Conservation (phyloP, 2,329 filamentous ascomycete species). For the Fusarium xyrophilum region DNA sequence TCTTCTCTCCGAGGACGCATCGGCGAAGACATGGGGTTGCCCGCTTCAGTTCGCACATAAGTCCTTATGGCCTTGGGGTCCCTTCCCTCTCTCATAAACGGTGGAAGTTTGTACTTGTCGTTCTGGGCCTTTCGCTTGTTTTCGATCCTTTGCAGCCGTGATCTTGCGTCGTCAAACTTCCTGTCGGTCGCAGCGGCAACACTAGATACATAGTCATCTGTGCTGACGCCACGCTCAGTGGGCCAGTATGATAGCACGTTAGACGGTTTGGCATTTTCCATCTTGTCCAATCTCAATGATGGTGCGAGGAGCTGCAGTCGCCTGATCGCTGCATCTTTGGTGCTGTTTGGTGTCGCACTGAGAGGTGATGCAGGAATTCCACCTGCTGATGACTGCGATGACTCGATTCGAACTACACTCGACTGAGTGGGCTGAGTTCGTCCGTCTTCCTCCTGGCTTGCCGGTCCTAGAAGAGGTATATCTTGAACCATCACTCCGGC, state of each 20-base stretch:
- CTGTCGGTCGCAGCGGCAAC: constrained; percentile 47
- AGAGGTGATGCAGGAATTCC: constrained; percentile 37
- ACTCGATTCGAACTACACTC: constrained; percentile 30
- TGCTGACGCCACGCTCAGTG: constrained; percentile 46
- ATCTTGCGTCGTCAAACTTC: constrained; percentile 46
- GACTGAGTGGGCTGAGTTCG: constrained; percentile 16
- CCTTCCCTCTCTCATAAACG: constrained; percentile 38
- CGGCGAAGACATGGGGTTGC: constrained; percentile 16
- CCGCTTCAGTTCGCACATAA: background rate
- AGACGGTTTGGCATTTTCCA: constrained; percentile 40
- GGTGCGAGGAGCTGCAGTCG: constrained; percentile 48
- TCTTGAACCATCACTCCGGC: constrained; percentile 48
- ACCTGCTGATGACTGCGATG: constrained; percentile 36
- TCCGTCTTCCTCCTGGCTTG: constrained; percentile 8
- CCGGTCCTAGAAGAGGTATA: constrained; percentile 40
- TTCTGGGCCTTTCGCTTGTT: constrained; percentile 45
- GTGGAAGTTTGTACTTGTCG: constrained; percentile 46
- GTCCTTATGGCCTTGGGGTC: constrained; percentile 23
- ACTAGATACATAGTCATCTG: constrained; percentile 49
- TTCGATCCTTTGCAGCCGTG: constrained; percentile 46
- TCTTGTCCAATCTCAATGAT: constrained; percentile 38
- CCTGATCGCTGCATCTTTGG: constrained; percentile 43
- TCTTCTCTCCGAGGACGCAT: constrained; percentile 20
- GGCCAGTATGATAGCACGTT: constrained; percentile 51
- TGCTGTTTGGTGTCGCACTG: constrained; percentile 6